These are phyloP conservation scores for Dryas octopetala DNA, from an alignment of 306 rosid species.

Conservation along the genomic window DNA sequence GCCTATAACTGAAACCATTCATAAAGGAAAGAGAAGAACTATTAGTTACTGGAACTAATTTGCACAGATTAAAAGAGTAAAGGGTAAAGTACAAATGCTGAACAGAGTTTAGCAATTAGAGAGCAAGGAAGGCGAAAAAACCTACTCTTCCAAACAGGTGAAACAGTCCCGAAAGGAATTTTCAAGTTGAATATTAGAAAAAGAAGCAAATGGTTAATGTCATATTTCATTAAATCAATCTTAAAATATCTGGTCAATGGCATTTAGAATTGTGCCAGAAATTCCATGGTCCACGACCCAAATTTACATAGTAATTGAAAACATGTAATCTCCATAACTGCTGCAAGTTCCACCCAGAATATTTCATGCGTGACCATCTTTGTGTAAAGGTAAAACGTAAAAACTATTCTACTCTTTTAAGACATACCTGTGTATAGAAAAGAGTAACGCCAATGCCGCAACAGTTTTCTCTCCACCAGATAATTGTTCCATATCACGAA, in stretches of 20 bases:
- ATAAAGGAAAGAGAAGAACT: background rate
- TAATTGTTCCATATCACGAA: constrained; percentile 96
- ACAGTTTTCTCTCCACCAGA: constrained; percentile 99
- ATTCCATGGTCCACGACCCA: background rate
- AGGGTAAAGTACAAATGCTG: background rate
- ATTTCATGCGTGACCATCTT: too few species aligned
- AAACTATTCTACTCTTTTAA: background rate
- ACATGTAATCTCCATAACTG: background rate
- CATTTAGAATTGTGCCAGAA: background rate
- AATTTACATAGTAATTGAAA: background rate
- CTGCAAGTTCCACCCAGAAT: background rate
- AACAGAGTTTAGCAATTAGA: background rate
- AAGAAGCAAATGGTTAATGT: too few species aligned
- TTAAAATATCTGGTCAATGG: background rate
- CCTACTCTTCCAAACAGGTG: background rate
- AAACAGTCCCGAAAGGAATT: background rate
- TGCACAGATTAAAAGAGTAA: background rate
- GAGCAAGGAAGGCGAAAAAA: too few species aligned
- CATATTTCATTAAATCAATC: background rate
- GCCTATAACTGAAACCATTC: constrained; percentile 70
- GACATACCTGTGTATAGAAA: constrained; percentile 87
- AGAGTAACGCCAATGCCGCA: constrained; percentile 93
- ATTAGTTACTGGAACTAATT: background rate
- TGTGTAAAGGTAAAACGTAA: background rate
- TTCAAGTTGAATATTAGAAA: too few species aligned